Evolutionary conservation across 2,329 filamentous ascomycete species (phyloP), one percentile per base, ranked within the genome.

Genomic region (Colletotrichum liaoningense): DNA sequence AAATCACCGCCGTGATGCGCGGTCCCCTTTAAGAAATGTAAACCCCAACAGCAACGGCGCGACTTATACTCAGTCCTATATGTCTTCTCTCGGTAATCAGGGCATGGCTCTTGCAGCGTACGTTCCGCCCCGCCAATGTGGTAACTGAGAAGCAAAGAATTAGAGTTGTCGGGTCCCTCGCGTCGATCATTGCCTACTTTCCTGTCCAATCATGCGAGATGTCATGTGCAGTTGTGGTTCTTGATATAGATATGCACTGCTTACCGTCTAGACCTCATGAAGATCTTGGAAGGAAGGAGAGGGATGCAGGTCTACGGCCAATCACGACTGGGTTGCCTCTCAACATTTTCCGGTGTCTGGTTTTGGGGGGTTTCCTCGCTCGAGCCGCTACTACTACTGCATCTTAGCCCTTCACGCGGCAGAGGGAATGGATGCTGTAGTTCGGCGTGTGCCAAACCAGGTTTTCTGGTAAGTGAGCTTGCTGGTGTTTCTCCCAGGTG

Each of bases 121-220:
- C 1, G 58, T 69, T 30, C 28, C 28, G 38, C 58, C 62, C 69
- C 69, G 54, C 65, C 58, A 33, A 33, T 54, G 58, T 63, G 65
- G 65, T 22, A 30, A 49, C 42, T 54, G 42, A n/a, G 58, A 16
- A 42, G 16, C 24, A 52, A 42, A 42, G 14, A 55, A 58, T 68
- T 63, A 58, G 30, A 63, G 57, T 42, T 52, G 14, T 54, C 28
- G 19, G 42, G 54, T 54, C 66, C 58, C 65, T 69, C 69, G 59
- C 54, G 65, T 52, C 69, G 69, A 72, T 72, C 65, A 69, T 59
- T n/a, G n/a, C 24, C 62, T 63, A 38, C 55, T 19, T 28, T 33
- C 22, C 14, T 11, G n/a, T 28, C 8, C 35, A 26, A 42, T 22
- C 55, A 42, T 19, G 30, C 46, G 54, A 33, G 24, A 42, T 30